Evolutionary conservation across 306 rosid species (phyloP), one percentile per base, ranked within the genome.

Genomic region (Gleditsia sinensis): DNA sequence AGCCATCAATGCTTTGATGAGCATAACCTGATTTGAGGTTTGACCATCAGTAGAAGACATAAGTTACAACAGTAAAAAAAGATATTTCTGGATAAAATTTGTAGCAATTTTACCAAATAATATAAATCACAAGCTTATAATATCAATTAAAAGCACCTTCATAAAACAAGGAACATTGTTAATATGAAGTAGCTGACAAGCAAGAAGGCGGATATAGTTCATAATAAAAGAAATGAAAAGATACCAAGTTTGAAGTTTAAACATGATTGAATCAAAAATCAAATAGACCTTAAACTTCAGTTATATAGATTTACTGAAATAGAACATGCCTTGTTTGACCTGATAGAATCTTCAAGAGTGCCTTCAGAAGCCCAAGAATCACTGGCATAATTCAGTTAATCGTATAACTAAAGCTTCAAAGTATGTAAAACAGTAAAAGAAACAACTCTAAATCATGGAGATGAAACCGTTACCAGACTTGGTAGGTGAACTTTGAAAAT

Each of bases 1-100:
- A 75, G 80, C 55, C 69, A 78, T 46, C 71, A 90, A 76, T 49
- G 91, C 86, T 74, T 93, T 93, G 73, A 90, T 54, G 61, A 86
- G 89, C 72, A 68, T 78, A 80, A 64, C 78, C 74, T 74, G 81
- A 28, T 75, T 80, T 54, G 33, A 71, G 53, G 7, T 33, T 17
- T 33, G 45, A 2, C 14, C 45, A 33, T 60, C 66, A 60, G 45
- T 32, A 28, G 69, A 70, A 62, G 57, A 36, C 54, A 75, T 39
- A 48, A 32, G 50, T 67, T 46, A 36, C 16, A 74, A 16, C 9
- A 17, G 48, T 61, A 56, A 64, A 53, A 58, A 69, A 61, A 69
- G 3, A 56, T 16, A 59, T 24, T 27, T 27, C 64, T 8, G 56
- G 42, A 69, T 3, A 33, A 75, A 25, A 34, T 21, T 14, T 4